Evolutionary conservation across 768 basidiomycete genomes (phyloP), one percentile per base, ranked within the genome.

Genomic region (Paxillus involutus): DNA sequence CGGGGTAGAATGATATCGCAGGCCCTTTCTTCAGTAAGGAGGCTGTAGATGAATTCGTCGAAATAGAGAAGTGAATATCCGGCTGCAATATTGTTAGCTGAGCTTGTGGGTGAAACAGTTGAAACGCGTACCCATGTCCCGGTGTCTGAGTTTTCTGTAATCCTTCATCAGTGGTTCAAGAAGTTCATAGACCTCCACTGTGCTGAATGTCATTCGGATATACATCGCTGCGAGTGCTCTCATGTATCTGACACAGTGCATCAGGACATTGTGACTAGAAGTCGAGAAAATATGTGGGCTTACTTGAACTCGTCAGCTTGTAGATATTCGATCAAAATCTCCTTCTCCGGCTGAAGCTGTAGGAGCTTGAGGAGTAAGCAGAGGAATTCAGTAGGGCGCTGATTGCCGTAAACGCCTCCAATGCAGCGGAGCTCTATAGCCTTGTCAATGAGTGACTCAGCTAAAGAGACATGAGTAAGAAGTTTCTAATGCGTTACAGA

Each of bases 241-340:
- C 57, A 99, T 77, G 69, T 99, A 99, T 69, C 96, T 98, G 57
- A 5, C 8, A 32, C 19, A 57, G 21, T 19, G 49, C 6, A 46
- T 56, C 19, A 59, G 30, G 47, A 42, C 10, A 24, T 36, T 8
- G 11, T 35, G 24, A 17, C 17, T 36, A 30, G 35, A 13, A 11
- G 8, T 13, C 40, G 8, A 45, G 29, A 49, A 11, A 39, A 29
- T 3, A 48, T 2, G 32, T 6, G 24, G n/a, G 76, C 89, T 51
- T 59, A 96, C 97, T 99, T 99, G 80, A 98, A 99, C 70, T 99
- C 97, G 56, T 98, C 97, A 7, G 94, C 97, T 51, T 86, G 83
- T 21, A 99, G 76, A 68, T 99, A 99, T 67, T 98, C 97, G 1
- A 98, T 76, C 47, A 98, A 68, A 49, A 99, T 98, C 73, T 98